These are phyloP conservation scores for Oryza punctata DNA, from an alignment of 176 grass and related monocot species.

Conservation along the genomic window DNA sequence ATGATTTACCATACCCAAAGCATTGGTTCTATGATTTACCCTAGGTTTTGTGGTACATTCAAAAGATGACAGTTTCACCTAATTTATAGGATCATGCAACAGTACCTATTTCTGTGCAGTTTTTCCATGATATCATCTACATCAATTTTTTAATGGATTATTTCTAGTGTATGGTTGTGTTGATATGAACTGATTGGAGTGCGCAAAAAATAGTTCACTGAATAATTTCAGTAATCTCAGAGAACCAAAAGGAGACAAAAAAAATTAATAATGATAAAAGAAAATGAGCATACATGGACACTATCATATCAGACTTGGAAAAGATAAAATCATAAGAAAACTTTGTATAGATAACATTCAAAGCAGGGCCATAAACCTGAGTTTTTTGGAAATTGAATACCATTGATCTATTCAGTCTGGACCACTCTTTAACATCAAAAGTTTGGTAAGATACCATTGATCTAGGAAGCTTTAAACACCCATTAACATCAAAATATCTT, in stretches of 20 bases:
- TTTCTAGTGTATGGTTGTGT: neutral
- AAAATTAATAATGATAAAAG: conserved; percentile 1
- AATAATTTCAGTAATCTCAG: neutral
- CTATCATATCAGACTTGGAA: conserved; percentile 17
- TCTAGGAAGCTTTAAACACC: conserved; percentile 26
- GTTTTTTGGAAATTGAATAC: neutral
- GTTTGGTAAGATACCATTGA: conserved; percentile 36
- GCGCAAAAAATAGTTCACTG: conserved; percentile 30
- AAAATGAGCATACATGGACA: conserved; percentile 37
- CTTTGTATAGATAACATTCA: conserved; percentile 42
- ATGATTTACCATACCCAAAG: neutral
- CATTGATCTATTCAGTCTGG: conserved; percentile 31
- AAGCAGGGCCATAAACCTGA: neutral
- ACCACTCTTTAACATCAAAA: conserved; percentile 38
- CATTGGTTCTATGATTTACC: neutral
- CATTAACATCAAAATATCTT: conserved; percentile 26
- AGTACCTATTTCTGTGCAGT: neutral
- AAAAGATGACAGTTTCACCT: neutral
- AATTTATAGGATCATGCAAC: neutral
- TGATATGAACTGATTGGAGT: conserved; percentile 9
- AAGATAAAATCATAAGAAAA: conserved; percentile 31
- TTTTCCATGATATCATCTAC: neutral
- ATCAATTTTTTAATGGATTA: neutral
- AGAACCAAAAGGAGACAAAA: neutral
- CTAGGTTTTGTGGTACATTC: neutral